These are phyloP conservation scores for Elymus sibiricus DNA, from an alignment of 176 grass and related monocot species.

Conservation along the genomic window DNA sequence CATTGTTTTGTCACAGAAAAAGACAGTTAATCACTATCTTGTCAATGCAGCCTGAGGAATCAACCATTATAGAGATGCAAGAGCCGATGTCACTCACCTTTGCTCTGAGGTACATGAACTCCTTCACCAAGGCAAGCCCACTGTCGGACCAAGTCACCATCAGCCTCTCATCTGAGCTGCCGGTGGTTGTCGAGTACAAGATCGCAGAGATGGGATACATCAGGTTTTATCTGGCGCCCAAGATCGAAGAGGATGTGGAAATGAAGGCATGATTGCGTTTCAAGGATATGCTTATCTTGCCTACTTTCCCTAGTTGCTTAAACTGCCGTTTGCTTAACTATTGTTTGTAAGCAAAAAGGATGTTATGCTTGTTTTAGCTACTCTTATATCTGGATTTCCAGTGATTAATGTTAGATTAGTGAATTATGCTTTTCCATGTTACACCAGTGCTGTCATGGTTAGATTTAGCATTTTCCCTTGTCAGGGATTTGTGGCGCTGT, in stretches of 20 bases:
- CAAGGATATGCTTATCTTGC: neutral
- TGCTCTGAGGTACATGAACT: constrained; percentile 94
- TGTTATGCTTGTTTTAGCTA: constrained; percentile 20
- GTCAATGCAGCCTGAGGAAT: constrained; percentile 59
- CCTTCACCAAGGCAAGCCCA: constrained; percentile 86
- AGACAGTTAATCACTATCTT: no score
- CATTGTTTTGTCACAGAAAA: neutral
- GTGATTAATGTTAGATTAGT: constrained; percentile 21
- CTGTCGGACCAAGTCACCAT: constrained; percentile 72
- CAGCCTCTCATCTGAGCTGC: constrained; percentile 83
- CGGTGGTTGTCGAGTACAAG: constrained; percentile 93
- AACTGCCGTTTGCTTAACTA: neutral
- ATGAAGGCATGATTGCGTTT: constrained; percentile 51
- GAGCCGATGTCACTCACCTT: constrained; percentile 89
- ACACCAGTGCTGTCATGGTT: neutral
- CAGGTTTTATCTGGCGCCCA: constrained; percentile 77
- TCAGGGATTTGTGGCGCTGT: neutral
- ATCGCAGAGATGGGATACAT: constrained; percentile 92
- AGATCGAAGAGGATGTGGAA: constrained; percentile 93
- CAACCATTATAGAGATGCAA: constrained; percentile 88
- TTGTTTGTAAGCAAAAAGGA: constrained; percentile 3
- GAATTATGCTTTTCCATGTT: constrained; percentile 11
- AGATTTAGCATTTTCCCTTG: neutral
- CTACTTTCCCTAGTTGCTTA: neutral
- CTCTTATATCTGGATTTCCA: constrained; percentile 27